Evolutionary conservation across 129 eudicot species (phyloP), one percentile per base, ranked within the genome.

Genomic region (Scalesia atractyloides): DNA sequence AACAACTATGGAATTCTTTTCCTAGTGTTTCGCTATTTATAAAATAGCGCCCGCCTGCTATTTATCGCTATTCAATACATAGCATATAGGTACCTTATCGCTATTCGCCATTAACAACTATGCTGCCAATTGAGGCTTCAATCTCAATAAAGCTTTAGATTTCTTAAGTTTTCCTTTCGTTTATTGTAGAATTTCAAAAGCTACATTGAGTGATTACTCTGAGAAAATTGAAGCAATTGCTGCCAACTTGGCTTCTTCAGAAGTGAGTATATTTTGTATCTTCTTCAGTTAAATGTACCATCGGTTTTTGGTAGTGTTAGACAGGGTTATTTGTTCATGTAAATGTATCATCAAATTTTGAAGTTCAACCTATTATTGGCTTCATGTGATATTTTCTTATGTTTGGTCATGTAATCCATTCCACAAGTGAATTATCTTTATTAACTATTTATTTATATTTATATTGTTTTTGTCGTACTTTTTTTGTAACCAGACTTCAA

Each of bases 181-280:
- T 24, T 56, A 10, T 1, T 70, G 26, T 66, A 90, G 97, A 82
- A 57, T 90, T 63, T 94, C 97, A 17, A 94, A 94, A 80, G 91
- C 85, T 33, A 82, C 82, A 16, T 73, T 87, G 78, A 84, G 82
- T 76, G 97, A 94, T 43, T 94, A 90, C 72, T 81, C 97, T 52
- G 89, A 86, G 82, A 90, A 87, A 81, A 83, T 94, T 72, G 96
- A 94, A 87, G 88, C 93, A 30, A 70, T 94, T 67, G 98, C 98
- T 66, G 82, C 96, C 43, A 84, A 76, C 44, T 75, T 90, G 80
- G 91, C 74, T 53, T 82, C 72, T 15, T 64, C 68, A 14, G 83
- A 49, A 91, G 95, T 91, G 15, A 13, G 90, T 76, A 5, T 61
- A n/a, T 59, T 69, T 62, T 62, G 17, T 16, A 50, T 48, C 37